Conservation (phyloP, 352 stramenopile species). For the Phytophthora fragariae region DNA sequence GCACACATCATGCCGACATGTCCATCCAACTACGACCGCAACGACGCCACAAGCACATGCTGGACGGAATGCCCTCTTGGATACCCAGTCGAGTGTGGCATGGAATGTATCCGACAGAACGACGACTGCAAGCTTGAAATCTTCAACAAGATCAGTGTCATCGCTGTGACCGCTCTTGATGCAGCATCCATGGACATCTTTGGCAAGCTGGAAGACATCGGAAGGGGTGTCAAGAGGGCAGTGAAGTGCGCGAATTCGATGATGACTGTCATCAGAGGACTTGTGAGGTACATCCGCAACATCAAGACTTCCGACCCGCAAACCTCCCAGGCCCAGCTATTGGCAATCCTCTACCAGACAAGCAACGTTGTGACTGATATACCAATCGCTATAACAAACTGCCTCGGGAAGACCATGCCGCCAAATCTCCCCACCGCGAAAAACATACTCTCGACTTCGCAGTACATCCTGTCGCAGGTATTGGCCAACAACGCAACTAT, state of each 20-base stretch:
- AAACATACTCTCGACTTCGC: constrained; percentile 20
- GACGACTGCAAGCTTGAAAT: constrained; percentile 48
- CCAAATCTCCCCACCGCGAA: constrained; percentile 8
- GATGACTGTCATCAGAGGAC: constrained; percentile 20
- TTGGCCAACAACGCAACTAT: constrained; percentile 13
- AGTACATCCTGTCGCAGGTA: constrained; percentile 27
- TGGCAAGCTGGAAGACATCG: constrained; percentile 36
- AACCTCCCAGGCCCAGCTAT: constrained; percentile 15
- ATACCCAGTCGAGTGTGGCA: constrained; percentile 54
- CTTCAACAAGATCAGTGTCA: constrained; percentile 43
- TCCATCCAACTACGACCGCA: constrained; percentile 43
- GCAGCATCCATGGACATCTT: constrained; percentile 44
- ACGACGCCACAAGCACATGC: constrained; percentile 52
- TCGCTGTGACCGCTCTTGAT: constrained; percentile 41
- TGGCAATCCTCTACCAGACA: constrained; percentile 20
- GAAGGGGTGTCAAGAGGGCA: constrained; percentile 9
- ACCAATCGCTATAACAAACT: constrained; percentile 19
- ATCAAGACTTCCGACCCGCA: constrained; percentile 25
- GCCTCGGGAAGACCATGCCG: constrained; percentile 8
- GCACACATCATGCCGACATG: constrained; percentile 43
- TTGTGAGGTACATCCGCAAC: constrained; percentile 26
- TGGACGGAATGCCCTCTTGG: constrained; percentile 60
- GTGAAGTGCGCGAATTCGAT: constrained; percentile 23
- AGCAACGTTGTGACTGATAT: constrained; percentile 30
- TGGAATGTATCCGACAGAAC: constrained; percentile 55